These are phyloP conservation scores for Linum usitatissimum DNA, from an alignment of 345 rosid species.

Conservation along the genomic window DNA sequence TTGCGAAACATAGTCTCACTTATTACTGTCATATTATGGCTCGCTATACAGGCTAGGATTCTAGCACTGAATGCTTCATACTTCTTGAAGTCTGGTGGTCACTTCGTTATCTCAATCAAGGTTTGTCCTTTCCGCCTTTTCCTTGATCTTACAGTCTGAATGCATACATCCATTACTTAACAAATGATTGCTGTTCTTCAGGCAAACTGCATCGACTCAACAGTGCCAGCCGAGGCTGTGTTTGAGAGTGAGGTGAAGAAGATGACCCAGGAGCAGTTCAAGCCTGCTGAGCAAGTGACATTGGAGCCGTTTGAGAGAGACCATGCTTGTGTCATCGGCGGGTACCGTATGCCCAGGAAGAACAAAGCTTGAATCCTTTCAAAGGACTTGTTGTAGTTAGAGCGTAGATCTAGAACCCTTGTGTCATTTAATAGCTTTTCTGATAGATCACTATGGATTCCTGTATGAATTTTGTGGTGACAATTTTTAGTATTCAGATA, in stretches of 20 bases:
- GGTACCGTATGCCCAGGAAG: conserved; percentile 78
- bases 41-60: conserved; percentile 69
- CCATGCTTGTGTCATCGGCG: conserved; percentile 92
- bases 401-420: background rate
- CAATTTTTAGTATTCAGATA: too few relatives aligned
- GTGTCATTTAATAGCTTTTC: background rate
- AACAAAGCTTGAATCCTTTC: conserved; percentile 28
- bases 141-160: background rate
- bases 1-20: background rate
- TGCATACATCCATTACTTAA: background rate
- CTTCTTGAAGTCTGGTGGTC: conserved; percentile 88
- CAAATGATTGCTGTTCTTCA: conserved; percentile 12
- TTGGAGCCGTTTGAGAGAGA: conserved; percentile 94
- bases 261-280: conserved; percentile 77
- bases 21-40: background rate
- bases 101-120: conserved; percentile 98
- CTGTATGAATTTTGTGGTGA: background rate
- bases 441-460: background rate
- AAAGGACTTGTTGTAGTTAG: background rate
- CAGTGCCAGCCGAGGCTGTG: conserved; percentile 75
- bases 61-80: conserved; percentile 74
- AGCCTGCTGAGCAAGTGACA: conserved; percentile 78
- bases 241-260: conserved; percentile 82
- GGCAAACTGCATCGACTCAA: conserved; percentile 95
- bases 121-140: conserved; percentile 24